Evolutionary conservation across 2,329 filamentous ascomycete genomes (phyloP).

Genomic region (Myriangium duriaei): DNA sequence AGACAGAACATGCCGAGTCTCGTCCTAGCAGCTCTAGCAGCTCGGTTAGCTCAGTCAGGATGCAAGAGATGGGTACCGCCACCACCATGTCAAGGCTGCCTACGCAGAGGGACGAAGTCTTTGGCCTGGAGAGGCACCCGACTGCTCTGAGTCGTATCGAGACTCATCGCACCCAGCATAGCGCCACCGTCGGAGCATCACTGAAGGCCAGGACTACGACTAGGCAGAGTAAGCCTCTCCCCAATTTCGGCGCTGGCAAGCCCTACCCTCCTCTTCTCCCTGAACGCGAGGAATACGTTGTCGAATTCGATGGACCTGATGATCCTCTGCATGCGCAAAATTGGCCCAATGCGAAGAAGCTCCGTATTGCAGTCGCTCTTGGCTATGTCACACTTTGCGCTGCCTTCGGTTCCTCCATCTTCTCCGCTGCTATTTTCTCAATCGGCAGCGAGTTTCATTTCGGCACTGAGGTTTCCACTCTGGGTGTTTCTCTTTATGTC

Average conservation of each 20-base stretch:
- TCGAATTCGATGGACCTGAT: constrained; percentile 69
- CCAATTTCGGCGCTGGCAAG: constrained; percentile 61
- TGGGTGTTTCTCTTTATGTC: constrained; percentile 28
- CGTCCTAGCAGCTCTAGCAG: constrained; percentile 40
- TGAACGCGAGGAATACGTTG: constrained; percentile 63
- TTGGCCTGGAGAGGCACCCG: constrained; percentile 50
- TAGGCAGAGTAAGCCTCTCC: constrained; percentile 47
- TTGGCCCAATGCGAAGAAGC: constrained; percentile 69
- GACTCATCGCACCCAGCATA: constrained; percentile 59
- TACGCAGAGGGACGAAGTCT: constrained; percentile 44
- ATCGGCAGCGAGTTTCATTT: constrained; percentile 33
- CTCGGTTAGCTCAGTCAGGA: constrained; percentile 24
- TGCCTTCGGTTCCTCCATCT: constrained; percentile 47
- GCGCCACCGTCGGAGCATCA: constrained; percentile 51
- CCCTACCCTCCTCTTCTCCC: constrained; percentile 58
- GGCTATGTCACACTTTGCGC: constrained; percentile 61
- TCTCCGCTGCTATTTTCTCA: constrained; percentile 29
- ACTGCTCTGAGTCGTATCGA: constrained; percentile 60
- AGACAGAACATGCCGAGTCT: constrained; percentile 37
- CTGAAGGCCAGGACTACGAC: constrained; percentile 29
- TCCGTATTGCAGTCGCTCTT: constrained; percentile 54
- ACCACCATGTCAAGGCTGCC: constrained; percentile 44
- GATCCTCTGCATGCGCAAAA: constrained; percentile 82
- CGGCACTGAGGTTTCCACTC: constrained; percentile 24
- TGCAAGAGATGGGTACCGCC: constrained; percentile 27